Base-by-base conservation (phyloP, 2,329 filamentous ascomycete genomes). In the Penicillium sp. region DNA sequence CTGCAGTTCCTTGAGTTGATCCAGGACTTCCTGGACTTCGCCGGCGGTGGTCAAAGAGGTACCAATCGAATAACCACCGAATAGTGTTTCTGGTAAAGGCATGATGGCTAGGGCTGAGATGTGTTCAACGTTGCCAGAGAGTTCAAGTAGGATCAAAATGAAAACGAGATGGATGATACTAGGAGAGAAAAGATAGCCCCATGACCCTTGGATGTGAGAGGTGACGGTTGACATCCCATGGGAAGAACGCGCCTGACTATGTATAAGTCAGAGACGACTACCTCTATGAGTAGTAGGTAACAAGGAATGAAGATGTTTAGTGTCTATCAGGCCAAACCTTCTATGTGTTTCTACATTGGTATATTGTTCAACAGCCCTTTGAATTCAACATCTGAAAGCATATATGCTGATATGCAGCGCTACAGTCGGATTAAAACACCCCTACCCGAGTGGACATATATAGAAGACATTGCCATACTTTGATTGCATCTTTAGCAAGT, bases 81-180 rank as follows among this genome's bases (percentile, higher is more conserved):
- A 60, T 8, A 52, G 13, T 6, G 36, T 57, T n/a, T 48, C 51
- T 38, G 43, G 43, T 25, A 34, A 36, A 47, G 48, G 38, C 48
- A 48, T 52, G 25, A 27, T 27, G 16, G 25, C 16, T n/a, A 45
- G 13, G 19, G 13, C 13, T 34, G 15, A 34, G 15, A 34, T 7
- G 15, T 16, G 15, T 8, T 15, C 5, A 34, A 15, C 9, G 6
- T 34, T 34, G 5, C 15, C 15, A 34, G 33, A 16, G 15, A 31
- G 29, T 11, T 31, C 3, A 31, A 31, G 29, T 16, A 34, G 16
- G 34, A 38, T n/a, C 16, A n/a, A n/a, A 38, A 38, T n/a, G 16
- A 38, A 38, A n/a, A 38, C 4, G 7, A 38, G 34, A 38, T 38
- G 16, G 8, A n/a, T 38, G 34, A 38, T 38, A 13, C 34, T 10